Percentiles rank a stretch among this genome's conserved stretches.
phyloP scores from a whole-genome alignment of 2,329 filamentous ascomycete genomes.

The Arthroderma sp. region DNA sequence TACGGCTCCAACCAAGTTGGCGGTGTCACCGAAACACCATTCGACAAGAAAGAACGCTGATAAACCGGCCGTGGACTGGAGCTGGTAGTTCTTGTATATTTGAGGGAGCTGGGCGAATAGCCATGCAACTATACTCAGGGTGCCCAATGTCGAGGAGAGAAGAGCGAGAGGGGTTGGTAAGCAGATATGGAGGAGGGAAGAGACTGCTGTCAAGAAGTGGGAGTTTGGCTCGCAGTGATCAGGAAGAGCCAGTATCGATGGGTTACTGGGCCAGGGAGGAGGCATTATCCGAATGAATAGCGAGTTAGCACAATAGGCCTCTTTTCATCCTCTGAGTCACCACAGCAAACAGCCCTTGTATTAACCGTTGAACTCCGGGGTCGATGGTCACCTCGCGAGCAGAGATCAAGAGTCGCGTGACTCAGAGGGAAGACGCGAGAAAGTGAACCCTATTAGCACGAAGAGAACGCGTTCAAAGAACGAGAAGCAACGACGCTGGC shows the following conservation, averaged over 20 bases:
- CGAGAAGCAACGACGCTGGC: too few relatives aligned
- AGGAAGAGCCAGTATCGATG: conserved; percentile 32
- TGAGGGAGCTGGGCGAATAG: conserved; percentile 57
- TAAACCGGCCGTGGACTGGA: conserved; percentile 51
- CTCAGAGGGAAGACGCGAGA: too few relatives aligned
- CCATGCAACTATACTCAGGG: conserved; percentile 53
- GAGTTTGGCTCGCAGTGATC: conserved; percentile 48
- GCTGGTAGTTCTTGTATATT: conserved; percentile 53
- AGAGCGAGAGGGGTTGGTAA: conserved; percentile 51
- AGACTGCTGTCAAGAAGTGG: conserved; percentile 44
- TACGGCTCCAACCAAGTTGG: conserved; percentile 50
- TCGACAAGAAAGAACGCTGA: conserved; percentile 53
- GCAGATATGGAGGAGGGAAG: conserved; percentile 48
- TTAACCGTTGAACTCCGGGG: too few relatives aligned
- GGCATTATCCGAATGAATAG: conserved; percentile 15
- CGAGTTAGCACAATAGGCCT: too few relatives aligned
- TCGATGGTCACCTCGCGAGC: too few relatives aligned
- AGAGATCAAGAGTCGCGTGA: too few relatives aligned
- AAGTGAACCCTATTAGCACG: too few relatives aligned
- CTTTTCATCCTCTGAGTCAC: too few relatives aligned
- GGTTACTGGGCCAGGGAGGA: conserved; percentile 17
- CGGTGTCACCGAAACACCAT: conserved; percentile 52
- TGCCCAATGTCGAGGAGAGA: conserved; percentile 47
- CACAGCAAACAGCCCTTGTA: too few relatives aligned
- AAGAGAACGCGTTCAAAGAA: too few relatives aligned